These are phyloP conservation scores for Geotrichum reessii DNA, from an alignment of 1,139 yeast genomes.

Conservation along the genomic window DNA sequence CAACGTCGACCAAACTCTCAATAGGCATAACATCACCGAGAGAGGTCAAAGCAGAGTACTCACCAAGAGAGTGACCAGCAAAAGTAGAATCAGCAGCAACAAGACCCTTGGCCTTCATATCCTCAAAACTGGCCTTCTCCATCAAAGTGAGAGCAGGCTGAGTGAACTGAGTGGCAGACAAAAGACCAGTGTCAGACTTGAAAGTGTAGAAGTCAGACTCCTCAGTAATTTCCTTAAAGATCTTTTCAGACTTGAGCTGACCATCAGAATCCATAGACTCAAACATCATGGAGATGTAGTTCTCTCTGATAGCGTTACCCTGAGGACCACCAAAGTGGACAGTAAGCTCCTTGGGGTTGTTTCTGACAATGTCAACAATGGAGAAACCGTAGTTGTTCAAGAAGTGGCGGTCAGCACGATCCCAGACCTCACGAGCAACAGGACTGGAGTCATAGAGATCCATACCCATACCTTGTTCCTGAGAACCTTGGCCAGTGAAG, in stretches of 20 bases:
- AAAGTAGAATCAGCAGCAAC: constrained; percentile 90
- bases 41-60: constrained; percentile 94
- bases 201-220: constrained; percentile 80
- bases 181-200: constrained; percentile 87
- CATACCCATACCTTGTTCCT: constrained; percentile 99
- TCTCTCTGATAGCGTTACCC: constrained; percentile 91
- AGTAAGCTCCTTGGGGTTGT: constrained; percentile 92
- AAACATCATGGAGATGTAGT: constrained; percentile 94
- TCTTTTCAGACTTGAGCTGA: constrained; percentile 80
- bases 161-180: constrained; percentile 97
- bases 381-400: constrained; percentile 94
- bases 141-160: constrained; percentile 98
- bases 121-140: constrained; percentile 99
- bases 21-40: constrained; percentile 98
- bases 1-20: constrained; percentile 95
- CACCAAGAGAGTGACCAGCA: constrained; percentile 99
- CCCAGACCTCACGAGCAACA: constrained; percentile 96
- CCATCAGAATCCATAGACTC: constrained; percentile 90
- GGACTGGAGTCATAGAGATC: constrained; percentile 85
- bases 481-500: constrained; percentile 99
- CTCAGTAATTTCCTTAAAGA: constrained; percentile 85
- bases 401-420: constrained; percentile 92
- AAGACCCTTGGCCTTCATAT: constrained; percentile 90
- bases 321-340: constrained; percentile 97
- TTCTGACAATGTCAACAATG: constrained; percentile 86